Percentiles rank a stretch among this genome's conserved stretches.
Conservation (phyloP, 116 monocot genomes). For the Trichopus zeylanicus region DNA sequence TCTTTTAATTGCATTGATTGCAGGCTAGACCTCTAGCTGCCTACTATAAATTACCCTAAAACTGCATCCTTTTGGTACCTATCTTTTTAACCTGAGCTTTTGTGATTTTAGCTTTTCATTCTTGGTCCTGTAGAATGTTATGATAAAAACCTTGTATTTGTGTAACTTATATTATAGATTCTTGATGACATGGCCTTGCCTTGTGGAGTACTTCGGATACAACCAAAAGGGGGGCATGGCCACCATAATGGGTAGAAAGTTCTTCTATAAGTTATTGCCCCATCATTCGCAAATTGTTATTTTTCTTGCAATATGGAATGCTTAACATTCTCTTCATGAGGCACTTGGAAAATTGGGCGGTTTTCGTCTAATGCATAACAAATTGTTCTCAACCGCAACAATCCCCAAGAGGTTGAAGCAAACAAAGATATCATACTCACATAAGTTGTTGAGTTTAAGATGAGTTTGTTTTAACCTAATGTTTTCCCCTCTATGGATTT, state of each 20-base stretch:
- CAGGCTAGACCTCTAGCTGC: constrained; percentile 92
- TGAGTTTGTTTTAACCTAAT: too few species aligned
- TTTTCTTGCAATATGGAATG: too few species aligned
- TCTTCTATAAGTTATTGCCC: neutral
- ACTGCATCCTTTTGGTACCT: constrained; percentile 76
- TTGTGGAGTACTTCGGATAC: constrained; percentile 91
- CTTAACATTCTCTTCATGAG: too few species aligned
- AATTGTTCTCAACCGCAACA: too few species aligned
- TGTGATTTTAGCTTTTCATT: neutral
- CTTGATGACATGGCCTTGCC: constrained; percentile 92
- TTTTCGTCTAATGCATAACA: too few species aligned
- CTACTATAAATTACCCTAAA: constrained; percentile 85
- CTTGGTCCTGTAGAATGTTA: neutral
- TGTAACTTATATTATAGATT: constrained; percentile 30
- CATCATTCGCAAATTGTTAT: too few species aligned
- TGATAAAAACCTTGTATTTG: neutral
- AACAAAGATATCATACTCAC: too few species aligned
- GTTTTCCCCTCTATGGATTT: too few species aligned
- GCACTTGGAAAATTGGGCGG: too few species aligned
- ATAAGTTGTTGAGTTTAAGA: too few species aligned
- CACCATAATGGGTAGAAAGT: constrained; percentile 67
- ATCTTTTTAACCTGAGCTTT: neutral
- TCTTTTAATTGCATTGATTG: constrained; percentile 11
- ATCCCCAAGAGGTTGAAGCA: too few species aligned
- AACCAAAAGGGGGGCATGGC: constrained; percentile 85